Conservation (phyloP, 2,329 filamentous ascomycete genomes). For the Coniochaeta pulveracea region DNA sequence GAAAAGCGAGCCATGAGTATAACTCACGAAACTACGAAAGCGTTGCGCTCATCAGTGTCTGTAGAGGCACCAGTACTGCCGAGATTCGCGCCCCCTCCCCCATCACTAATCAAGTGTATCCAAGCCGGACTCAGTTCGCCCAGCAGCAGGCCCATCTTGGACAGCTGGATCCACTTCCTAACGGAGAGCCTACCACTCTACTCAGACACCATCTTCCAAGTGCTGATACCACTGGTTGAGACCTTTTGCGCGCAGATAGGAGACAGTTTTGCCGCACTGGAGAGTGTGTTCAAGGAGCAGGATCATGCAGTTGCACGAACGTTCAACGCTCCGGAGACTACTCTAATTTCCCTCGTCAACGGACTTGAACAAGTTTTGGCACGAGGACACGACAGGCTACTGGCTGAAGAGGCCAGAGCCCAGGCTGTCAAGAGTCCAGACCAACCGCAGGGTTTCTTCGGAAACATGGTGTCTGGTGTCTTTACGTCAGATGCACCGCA, state of each 20-base stretch:
- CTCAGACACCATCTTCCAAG: conserved; percentile 74
- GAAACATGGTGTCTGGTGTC: conserved; percentile 86
- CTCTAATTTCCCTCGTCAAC: conserved; percentile 77
- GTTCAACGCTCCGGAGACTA: conserved; percentile 50
- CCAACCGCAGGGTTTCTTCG: conserved; percentile 79
- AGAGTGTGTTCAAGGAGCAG: conserved; percentile 43
- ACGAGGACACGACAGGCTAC: conserved; percentile 70
- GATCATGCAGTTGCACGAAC: conserved; percentile 5
- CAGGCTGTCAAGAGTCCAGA: conserved; percentile 67
- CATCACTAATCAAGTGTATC: conserved; percentile 71
- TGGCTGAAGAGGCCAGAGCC: conserved; percentile 61
- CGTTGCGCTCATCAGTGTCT: conserved; percentile 25
- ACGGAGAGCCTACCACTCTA: conserved; percentile 77
- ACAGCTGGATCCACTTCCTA: conserved; percentile 86
- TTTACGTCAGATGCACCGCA: conserved; percentile 71
- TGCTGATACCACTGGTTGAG: conserved; percentile 81
- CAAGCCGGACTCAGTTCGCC: conserved; percentile 68
- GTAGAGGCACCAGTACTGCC: conserved; percentile 16
- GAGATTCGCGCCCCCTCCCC: conserved; percentile 49
- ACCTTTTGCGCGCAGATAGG: conserved; percentile 74
- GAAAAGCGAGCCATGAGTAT: conserved; percentile 33
- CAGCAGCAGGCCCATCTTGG: conserved; percentile 65
- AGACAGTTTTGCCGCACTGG: conserved; percentile 59
- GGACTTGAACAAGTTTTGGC: conserved; percentile 86
- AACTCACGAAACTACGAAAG: conserved; percentile 30